These are phyloP conservation scores for Kwoniella heveanensis DNA, from an alignment of 768 basidiomycete genomes.

Conservation along the genomic window DNA sequence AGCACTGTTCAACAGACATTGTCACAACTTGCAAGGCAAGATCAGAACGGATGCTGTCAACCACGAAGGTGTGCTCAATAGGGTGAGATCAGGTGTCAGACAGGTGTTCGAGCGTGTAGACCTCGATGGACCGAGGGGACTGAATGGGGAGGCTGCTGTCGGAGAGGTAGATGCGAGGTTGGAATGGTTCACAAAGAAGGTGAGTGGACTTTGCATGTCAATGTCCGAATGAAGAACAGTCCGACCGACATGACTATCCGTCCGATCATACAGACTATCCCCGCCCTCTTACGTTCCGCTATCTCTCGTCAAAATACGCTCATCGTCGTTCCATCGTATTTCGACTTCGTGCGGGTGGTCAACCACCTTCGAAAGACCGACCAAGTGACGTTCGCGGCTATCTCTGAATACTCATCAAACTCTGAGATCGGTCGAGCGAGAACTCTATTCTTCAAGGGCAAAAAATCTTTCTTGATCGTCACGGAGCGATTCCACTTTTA, in stretches of 20 bases:
- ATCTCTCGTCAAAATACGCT: slow-evolving; percentile 86
- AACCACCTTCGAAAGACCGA: slow-evolving; percentile 77
- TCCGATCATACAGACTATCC: slow-evolving; percentile 66
- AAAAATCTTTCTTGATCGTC: slow-evolving; percentile 81
- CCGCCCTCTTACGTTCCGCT: slow-evolving; percentile 82
- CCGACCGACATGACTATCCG: not conserved
- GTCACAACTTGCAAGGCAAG: slow-evolving; percentile 85
- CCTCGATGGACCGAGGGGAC: slow-evolving; percentile 22
- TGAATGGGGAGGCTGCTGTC: slow-evolving; percentile 59
- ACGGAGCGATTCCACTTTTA: slow-evolving; percentile 99
- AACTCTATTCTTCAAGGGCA: slow-evolving; percentile 85
- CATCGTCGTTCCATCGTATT: slow-evolving; percentile 89
- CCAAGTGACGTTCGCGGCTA: slow-evolving; percentile 72
- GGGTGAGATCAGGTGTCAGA: slow-evolving; percentile 78
- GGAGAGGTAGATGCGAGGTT: slow-evolving; percentile 87
- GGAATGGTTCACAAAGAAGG: slow-evolving; percentile 82
- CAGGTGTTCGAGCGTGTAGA: slow-evolving; percentile 63
- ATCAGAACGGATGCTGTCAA: slow-evolving; percentile 65
- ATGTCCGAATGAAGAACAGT: too few species aligned
- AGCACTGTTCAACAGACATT: slow-evolving; percentile 69
- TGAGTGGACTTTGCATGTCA: too few species aligned
- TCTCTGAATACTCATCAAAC: slow-evolving; percentile 92
- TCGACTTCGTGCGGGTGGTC: slow-evolving; percentile 90
- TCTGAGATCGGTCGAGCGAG: slow-evolving; percentile 92
- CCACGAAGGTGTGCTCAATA: slow-evolving; percentile 67